phyloP scores from a whole-genome alignment of 805 yeast genomes.

The Saccharomycopsis guyanensis region DNA sequence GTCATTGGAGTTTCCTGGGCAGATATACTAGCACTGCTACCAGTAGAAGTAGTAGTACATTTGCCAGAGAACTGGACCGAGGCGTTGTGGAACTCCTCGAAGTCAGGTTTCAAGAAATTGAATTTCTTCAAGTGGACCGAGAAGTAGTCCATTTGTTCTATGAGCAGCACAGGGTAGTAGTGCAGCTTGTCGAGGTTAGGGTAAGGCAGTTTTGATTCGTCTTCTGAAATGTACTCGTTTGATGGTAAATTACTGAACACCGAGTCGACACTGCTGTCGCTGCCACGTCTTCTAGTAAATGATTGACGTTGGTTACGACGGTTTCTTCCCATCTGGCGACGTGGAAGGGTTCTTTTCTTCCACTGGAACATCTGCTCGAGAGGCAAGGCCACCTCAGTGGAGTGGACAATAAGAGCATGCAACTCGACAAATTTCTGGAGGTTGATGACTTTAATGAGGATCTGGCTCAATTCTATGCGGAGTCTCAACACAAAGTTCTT shows the following conservation, averaged over 20 bases:
- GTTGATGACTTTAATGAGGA: constrained; percentile 55
- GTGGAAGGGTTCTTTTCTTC: constrained; percentile 5
- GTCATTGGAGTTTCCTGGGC: background rate
- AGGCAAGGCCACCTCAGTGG: constrained; percentile 6
- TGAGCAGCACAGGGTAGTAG: constrained; percentile 1
- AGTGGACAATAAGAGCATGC: constrained; percentile 27
- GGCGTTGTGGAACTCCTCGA: constrained; percentile 6
- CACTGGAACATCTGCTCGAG: constrained; percentile 5
- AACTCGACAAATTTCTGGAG: constrained; percentile 68
- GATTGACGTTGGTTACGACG: background rate
- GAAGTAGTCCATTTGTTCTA: constrained; percentile 14
- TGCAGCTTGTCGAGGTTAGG: background rate
- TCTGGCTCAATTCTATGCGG: constrained; percentile 78
- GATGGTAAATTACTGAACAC: background rate
- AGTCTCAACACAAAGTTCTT: constrained; percentile 60
- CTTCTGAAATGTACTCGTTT: background rate
- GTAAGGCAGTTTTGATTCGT: background rate
- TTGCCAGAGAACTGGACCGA: background rate
- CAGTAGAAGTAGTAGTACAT: background rate
- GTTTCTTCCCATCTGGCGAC: constrained; percentile 3
- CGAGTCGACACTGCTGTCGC: background rate
- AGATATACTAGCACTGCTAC: background rate
- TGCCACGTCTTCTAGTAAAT: background rate
- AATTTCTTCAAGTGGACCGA: background rate
- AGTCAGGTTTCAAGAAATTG: constrained; percentile 11